Conservation (phyloP, 805 yeast genomes). For the Debaryomyces tyrocola region DNA sequence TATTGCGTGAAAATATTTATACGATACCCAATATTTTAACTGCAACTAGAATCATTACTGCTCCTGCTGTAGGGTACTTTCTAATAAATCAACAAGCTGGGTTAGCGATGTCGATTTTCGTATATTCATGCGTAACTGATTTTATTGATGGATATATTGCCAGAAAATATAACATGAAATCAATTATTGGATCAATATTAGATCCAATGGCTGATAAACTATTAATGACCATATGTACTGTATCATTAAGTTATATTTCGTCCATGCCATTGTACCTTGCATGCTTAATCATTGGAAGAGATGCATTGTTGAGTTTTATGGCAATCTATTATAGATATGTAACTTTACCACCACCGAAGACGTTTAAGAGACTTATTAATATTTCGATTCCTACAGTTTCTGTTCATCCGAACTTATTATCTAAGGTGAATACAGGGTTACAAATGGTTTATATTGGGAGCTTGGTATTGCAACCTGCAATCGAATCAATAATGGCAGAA, state of each 20-base stretch:
- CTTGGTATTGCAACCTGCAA: constrained; percentile 34
- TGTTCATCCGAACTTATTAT: constrained; percentile 82
- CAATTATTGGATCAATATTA: constrained; percentile 84
- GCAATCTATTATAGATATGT: constrained; percentile 72
- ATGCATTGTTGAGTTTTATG: constrained; percentile 65
- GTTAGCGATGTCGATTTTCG: constrained; percentile 70
- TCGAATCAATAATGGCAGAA: constrained; percentile 19
- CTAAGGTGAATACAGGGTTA: constrained; percentile 85
- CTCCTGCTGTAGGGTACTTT: constrained; percentile 84
- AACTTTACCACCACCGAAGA: constrained; percentile 74
- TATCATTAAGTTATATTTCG: constrained; percentile 66
- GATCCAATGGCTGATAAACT: constrained; percentile 96
- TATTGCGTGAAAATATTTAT: constrained; percentile 53
- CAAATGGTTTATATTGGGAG: constrained; percentile 86
- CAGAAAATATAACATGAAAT: constrained; percentile 68
- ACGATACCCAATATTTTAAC: constrained; percentile 89
- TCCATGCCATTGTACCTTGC: constrained; percentile 70
- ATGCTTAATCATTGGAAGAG: constrained; percentile 77
- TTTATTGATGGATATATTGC: constrained; percentile 92
- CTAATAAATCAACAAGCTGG: constrained; percentile 63
- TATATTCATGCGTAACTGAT: constrained; percentile 88
- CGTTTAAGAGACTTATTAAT: constrained; percentile 73
- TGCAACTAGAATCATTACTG: constrained; percentile 69
- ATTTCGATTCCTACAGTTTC: constrained; percentile 78
- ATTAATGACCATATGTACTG: constrained; percentile 82